Percentiles rank a stretch among this genome's conserved stretches.
phyloP scores from a whole-genome alignment of 1,284 basidiomycete species.

The Lignosus rhinocerotis region DNA sequence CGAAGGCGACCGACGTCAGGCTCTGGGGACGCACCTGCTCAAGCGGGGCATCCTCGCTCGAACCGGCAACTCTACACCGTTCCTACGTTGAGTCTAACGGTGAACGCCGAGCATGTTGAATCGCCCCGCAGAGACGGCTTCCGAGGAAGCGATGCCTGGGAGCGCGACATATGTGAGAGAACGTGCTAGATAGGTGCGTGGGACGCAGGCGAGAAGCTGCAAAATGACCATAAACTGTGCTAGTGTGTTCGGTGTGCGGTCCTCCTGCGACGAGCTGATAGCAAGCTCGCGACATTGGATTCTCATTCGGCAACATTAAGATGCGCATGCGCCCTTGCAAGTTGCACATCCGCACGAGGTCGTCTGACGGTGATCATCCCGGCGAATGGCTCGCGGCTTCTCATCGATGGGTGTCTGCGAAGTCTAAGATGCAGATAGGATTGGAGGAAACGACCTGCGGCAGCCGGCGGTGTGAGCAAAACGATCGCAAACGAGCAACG shows the following conservation, averaged over 20 bases:
- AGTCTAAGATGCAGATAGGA: neutral
- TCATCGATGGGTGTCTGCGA: constrained; percentile 16
- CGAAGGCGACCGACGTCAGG: constrained; percentile 3
- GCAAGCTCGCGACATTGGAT: constrained; percentile 1
- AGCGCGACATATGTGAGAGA: constrained; percentile 8
- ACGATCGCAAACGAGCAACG: neutral
- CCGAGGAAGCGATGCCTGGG: constrained; percentile 15
- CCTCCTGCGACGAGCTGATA: neutral
- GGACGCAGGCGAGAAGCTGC: constrained; percentile 2
- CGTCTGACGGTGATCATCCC: constrained; percentile 20
- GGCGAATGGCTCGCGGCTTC: constrained; percentile 16
- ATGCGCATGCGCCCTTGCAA: constrained; percentile 7
- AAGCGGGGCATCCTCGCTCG: constrained; percentile 9
- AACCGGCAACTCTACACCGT: constrained; percentile 24
- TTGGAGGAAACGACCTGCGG: constrained; percentile 13
- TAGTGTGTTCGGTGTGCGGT: too few species aligned
- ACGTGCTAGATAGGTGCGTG: constrained; percentile 15
- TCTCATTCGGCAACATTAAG: constrained; percentile 16
- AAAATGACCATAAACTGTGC: neutral
- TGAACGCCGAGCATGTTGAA: constrained; percentile 14
- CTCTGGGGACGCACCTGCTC: constrained; percentile 4
- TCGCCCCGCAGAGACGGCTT: neutral
- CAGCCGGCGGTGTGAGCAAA: constrained; percentile 20
- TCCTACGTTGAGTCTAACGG: constrained; percentile 22
- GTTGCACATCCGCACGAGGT: constrained; percentile 10